A percentile compares a stretch with the other conserved stretches of the same genome.
Conservation (phyloP, 495 filamentous ascomycete species). For the Hypoxylon cercidicola region DNA sequence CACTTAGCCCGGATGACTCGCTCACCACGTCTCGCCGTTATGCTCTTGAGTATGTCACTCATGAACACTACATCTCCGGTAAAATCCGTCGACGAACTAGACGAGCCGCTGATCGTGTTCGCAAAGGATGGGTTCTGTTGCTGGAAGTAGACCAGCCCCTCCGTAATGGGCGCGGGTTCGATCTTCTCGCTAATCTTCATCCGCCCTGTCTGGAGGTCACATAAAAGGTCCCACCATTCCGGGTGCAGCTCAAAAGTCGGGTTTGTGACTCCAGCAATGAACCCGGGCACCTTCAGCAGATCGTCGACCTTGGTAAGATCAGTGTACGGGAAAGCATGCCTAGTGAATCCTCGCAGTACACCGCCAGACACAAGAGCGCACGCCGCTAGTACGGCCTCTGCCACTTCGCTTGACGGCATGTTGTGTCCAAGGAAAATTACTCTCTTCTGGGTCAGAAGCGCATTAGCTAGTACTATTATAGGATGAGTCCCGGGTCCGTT, state of each 20-base stretch:
- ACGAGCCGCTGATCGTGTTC: slow-evolving; percentile 55
- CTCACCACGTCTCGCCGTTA: slow-evolving; percentile 87
- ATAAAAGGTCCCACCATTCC: slow-evolving; percentile 98
- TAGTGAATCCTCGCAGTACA: slow-evolving; percentile 90
- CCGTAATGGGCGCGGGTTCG: slow-evolving; percentile 78
- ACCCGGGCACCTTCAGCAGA: slow-evolving; percentile 92
- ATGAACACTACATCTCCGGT: slow-evolving; percentile 93
- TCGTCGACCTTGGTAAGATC: slow-evolving; percentile 98
- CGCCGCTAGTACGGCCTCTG: slow-evolving; percentile 92
- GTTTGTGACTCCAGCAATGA: slow-evolving; percentile 98
- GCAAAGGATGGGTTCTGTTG: slow-evolving; percentile 74
- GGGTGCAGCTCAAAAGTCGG: slow-evolving; percentile 93
- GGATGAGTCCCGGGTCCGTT: slow-evolving; percentile 82
- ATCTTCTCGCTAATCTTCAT: slow-evolving; percentile 93
- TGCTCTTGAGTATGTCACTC: slow-evolving; percentile 81
- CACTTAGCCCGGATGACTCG: slow-evolving; percentile 89
- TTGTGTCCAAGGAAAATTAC: slow-evolving; percentile 96
- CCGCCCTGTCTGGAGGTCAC: slow-evolving; percentile 88
- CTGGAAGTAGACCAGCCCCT: slow-evolving; percentile 85
- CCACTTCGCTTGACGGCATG: slow-evolving; percentile 91
- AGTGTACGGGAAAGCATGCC: slow-evolving; percentile 98
- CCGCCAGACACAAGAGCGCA: slow-evolving; percentile 96
- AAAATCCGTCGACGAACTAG: slow-evolving; percentile 65
- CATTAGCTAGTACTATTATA: slow-evolving; percentile 80
- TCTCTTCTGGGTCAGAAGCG: slow-evolving; percentile 93